Conservation (phyloP, 331 rosid species). For the Rhamnella rubrinervis region DNA sequence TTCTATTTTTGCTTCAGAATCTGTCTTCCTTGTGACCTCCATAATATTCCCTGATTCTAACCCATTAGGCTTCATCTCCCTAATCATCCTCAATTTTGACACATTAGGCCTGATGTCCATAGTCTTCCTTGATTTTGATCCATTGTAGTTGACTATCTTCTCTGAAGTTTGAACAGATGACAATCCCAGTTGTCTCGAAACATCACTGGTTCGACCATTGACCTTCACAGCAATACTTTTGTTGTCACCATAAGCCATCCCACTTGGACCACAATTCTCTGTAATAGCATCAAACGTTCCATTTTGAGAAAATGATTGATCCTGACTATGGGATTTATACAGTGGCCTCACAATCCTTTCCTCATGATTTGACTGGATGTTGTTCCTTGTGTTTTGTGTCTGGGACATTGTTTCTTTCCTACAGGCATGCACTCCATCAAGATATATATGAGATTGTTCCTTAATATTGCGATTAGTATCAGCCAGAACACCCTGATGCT, state of each 20-base stretch:
- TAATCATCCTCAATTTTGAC: not conserved
- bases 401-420: not conserved
- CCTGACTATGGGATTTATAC: not conserved
- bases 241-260: conserved; percentile 3
- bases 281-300: not conserved
- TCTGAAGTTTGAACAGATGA: not conserved
- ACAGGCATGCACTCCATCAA: not conserved
- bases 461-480: not conserved
- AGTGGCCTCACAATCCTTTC: not conserved
- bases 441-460: not conserved
- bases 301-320: conserved; percentile 4
- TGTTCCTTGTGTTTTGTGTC: not conserved
- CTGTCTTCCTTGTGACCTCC: conserved; percentile 1
- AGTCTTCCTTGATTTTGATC: not conserved
- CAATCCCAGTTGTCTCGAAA: not conserved
- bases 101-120: conserved; percentile 1
- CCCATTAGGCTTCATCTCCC: conserved; percentile 9
- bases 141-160: conserved; percentile 12
- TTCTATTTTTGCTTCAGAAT: not conserved
- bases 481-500: not conserved
- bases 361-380: not conserved
- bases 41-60: not conserved
- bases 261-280: not conserved
- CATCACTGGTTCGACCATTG: conserved; percentile 12
- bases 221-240: conserved; percentile 7